These are phyloP conservation scores for Gastrodia elata DNA, from an alignment of 106 monocot species.

Conservation along the genomic window DNA sequence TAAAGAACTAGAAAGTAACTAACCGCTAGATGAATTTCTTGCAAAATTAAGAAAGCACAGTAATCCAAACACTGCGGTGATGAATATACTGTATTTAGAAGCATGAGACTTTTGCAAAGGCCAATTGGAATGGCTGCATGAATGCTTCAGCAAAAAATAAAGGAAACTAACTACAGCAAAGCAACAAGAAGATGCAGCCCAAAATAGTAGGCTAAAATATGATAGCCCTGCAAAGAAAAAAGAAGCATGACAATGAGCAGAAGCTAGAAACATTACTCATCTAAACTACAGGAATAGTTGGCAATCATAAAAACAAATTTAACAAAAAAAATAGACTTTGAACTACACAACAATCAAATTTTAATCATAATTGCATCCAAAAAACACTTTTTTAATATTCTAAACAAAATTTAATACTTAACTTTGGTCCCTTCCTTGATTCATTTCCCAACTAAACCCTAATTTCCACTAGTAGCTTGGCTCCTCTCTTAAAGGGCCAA, in stretches of 20 bases:
- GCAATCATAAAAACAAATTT: neutral
- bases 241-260: conserved; percentile 6
- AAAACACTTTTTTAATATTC: too few relatives aligned
- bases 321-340: neutral
- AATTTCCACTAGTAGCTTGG: too few relatives aligned
- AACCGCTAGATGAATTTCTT: conserved; percentile 35
- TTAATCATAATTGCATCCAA: neutral
- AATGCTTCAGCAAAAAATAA: conserved; percentile 17
- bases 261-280: neutral
- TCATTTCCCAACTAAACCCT: too few relatives aligned
- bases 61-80: conserved; percentile 18
- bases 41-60: conserved; percentile 30
- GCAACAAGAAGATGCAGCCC: conserved; percentile 63
- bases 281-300: neutral
- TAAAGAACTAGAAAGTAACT: conserved; percentile 11
- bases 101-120: conserved; percentile 13
- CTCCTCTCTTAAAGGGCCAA: too few relatives aligned
- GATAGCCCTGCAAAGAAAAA: conserved; percentile 38
- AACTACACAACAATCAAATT: neutral
- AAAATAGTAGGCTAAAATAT: conserved; percentile 55
- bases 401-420: too few relatives aligned
- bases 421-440: too few relatives aligned
- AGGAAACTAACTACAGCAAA: conserved; percentile 56
- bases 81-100: conserved; percentile 20
- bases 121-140: conserved; percentile 15